A percentile compares a stretch with the other conserved stretches of the same genome.
These are phyloP conservation scores for Ganoderma sinense DNA, from an alignment of 1,284 basidiomycete species.

Conservation along the genomic window DNA sequence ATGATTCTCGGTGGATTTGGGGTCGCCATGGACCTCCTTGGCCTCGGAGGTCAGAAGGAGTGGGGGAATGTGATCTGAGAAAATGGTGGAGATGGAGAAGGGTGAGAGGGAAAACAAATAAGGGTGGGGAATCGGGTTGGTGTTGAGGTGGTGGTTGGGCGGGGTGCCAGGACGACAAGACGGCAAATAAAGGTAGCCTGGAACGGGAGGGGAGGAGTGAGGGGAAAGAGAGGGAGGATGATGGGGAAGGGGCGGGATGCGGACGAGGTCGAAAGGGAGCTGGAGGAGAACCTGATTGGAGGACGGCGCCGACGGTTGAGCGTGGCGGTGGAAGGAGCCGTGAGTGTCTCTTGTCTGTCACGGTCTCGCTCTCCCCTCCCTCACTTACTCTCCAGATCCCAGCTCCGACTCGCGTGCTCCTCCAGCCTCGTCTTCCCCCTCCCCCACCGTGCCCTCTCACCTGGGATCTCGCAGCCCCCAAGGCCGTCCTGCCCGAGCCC, in stretches of 20 bases:
- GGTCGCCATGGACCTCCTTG: conserved; percentile 25
- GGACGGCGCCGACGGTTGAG: conserved; percentile 15
- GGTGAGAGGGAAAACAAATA: conserved; percentile 5
- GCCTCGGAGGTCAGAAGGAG: conserved; percentile 1
- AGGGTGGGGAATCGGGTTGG: background rate
- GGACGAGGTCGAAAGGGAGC: conserved; percentile 10
- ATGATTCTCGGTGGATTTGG: conserved; percentile 28
- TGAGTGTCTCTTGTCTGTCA: background rate
- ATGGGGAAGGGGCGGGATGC: conserved; percentile 19
- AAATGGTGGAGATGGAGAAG: conserved; percentile 4
- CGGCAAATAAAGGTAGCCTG: conserved; percentile 21
- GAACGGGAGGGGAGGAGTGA: background rate
- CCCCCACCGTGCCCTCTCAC: background rate
- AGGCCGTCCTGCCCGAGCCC: background rate
- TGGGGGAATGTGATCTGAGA: background rate
- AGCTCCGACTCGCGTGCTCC: background rate
- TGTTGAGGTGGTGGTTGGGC: background rate
- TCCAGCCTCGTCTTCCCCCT: background rate
- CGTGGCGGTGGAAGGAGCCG: background rate
- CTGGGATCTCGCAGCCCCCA: background rate
- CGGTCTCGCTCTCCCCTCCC: background rate
- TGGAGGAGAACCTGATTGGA: conserved; percentile 19
- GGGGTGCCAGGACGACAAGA: conserved; percentile 4
- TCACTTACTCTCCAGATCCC: background rate
- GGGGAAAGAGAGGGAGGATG: conserved; percentile 15